A percentile compares a stretch with the other conserved stretches of the same genome.
Evolutionary conservation across 1,284 basidiomycete genomes (phyloP).

Genomic region (Tremellales sp.): DNA sequence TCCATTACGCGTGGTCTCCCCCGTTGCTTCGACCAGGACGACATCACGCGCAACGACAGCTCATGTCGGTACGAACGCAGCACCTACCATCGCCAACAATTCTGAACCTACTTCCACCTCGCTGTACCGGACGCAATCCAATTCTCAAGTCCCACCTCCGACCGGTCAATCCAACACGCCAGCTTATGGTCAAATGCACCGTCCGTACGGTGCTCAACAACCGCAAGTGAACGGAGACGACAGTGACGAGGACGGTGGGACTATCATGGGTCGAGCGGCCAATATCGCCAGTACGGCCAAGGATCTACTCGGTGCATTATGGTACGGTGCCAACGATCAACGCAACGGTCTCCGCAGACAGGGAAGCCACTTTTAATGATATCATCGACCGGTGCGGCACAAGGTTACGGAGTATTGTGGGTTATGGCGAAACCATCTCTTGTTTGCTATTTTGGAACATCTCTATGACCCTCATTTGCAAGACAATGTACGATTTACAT

Average conservation of each 20-base stretch:
- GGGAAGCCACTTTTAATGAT: background rate
- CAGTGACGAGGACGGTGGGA: constrained; percentile 37
- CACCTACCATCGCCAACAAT: constrained; percentile 21
- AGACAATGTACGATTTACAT: no score
- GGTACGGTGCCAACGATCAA: constrained; percentile 42
- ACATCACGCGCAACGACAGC: constrained; percentile 25
- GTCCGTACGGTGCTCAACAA: constrained; percentile 7
- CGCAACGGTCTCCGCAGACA: no score
- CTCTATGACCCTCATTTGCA: no score
- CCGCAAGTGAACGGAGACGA: constrained; percentile 9
- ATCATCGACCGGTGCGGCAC: no score
- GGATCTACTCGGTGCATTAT: constrained; percentile 48
- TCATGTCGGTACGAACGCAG: constrained; percentile 31
- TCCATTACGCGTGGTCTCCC: constrained; percentile 17
- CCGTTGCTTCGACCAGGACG: constrained; percentile 6
- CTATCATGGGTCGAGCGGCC: constrained; percentile 45
- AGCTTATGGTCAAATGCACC: background rate
- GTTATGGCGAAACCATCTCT: no score
- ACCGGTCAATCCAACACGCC: background rate
- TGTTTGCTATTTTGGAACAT: no score
- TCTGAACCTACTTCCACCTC: background rate
- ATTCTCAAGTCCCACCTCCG: constrained; percentile 5
- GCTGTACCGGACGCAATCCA: background rate
- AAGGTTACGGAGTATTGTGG: no score
- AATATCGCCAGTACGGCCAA: constrained; percentile 49